Base-by-base conservation (phyloP, 225 moss, liverwort and hornwort genomes). In the Marchantia paleacea region DNA sequence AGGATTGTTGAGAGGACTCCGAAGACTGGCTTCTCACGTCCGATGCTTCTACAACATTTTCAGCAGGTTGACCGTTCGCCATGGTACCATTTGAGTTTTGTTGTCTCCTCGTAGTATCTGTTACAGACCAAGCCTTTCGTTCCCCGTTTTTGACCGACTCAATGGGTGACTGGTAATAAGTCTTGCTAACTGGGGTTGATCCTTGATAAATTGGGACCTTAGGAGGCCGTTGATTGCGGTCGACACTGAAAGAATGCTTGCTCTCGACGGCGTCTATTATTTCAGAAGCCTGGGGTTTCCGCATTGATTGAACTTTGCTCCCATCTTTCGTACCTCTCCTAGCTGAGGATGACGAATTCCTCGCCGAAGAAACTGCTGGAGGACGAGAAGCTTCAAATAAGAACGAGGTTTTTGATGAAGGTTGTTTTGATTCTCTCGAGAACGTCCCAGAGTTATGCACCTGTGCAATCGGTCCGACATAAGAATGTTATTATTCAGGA, bases 1-100 rank as follows among this genome's bases (percentile, higher is more conserved):
- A 81, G 12, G 78, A 78, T 25, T 4, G 47, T 20, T 48, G 78
- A 24, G 84, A 81, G 19, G 69, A 78, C 51, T 63, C 75, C 3
- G 78, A 81, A 22, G 81, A 79, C 26, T 24, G 65, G 55, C 73
- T 81, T 73, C 29, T 70, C 3, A 68, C 52, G 49, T 79, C 85
- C 55, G 69, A 60, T 29, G 49, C 65, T 60, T 12, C 47, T 10
- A 66, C 65, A 25, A 22, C 25, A 13, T 78, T 49, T 20, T 15
- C 39, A 13, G 62, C 14, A 16, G 52, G 19, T 60, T 31, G 61
- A 12, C 19, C 67, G 61, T 77, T 73, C 20, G 24, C 72, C 7
- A 11, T 72, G 19, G n/a, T 14, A 22, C 72, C 72, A 66, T 64
- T 66, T 55, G 28, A 26, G 15, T n/a, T 51, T 1, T 51, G 16